Evolutionary conservation across 2,329 filamentous ascomycete species (phyloP).

Genomic region (Monascus ruber): DNA sequence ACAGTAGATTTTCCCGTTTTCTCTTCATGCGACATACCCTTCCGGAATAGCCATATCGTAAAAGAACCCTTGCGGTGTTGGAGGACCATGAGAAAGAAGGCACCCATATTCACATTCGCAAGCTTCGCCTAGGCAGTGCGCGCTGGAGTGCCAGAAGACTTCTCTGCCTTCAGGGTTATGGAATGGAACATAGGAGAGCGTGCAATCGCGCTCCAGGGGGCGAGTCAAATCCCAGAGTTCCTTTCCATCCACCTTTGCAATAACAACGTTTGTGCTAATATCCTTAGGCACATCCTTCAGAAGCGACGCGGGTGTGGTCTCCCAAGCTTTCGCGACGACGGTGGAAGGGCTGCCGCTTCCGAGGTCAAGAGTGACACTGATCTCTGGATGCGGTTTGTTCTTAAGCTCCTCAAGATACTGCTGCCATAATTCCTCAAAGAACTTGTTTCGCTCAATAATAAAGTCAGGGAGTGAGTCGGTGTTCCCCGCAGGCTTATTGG

Average conservation of each 20-base stretch:
- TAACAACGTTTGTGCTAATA: slow-evolving; percentile 71
- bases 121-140: slow-evolving; percentile 91
- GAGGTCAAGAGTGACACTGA: slow-evolving; percentile 38
- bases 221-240: slow-evolving; percentile 88
- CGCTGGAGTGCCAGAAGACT: slow-evolving; percentile 96
- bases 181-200: slow-evolving; percentile 75
- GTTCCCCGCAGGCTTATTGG: slow-evolving; percentile 9
- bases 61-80: slow-evolving; percentile 86
- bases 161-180: slow-evolving; percentile 67
- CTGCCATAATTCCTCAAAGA: slow-evolving; percentile 84
- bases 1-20: slow-evolving; percentile 1
- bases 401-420: slow-evolving; percentile 67
- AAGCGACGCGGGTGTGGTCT: slow-evolving; percentile 76
- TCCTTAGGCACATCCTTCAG: slow-evolving; percentile 70
- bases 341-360: slow-evolving; percentile 29
- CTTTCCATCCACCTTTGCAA: slow-evolving; percentile 68
- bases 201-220: slow-evolving; percentile 78
- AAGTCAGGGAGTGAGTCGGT: slow-evolving; percentile 53
- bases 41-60: slow-evolving; percentile 87
- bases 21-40: slow-evolving; percentile 32
- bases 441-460: slow-evolving; percentile 68
- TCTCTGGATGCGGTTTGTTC: slow-evolving; percentile 34
- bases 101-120: slow-evolving; percentile 84
- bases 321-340: slow-evolving; percentile 64
- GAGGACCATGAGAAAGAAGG: slow-evolving; percentile 85